A percentile compares a stretch with the other conserved stretches of the same genome.
These are phyloP conservation scores for Diutina neorugosa DNA, from an alignment of 1,139 yeast genomes.

Conservation along the genomic window DNA sequence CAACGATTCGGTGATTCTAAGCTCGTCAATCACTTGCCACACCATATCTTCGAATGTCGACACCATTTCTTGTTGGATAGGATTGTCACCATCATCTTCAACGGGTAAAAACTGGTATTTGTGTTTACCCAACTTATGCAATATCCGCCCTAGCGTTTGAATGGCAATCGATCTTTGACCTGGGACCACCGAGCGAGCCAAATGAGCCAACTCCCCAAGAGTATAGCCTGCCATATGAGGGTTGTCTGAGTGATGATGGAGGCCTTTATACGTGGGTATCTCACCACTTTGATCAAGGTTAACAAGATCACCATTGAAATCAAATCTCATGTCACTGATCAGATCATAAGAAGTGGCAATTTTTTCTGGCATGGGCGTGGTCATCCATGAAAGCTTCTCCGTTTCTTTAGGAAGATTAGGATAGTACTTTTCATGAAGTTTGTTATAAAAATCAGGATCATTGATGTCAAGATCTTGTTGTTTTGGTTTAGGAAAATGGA, in stretches of 20 bases:
- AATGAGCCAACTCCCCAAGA: conserved; percentile 65
- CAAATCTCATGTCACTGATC: conserved; percentile 68
- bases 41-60: conserved; percentile 49
- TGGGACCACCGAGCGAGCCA: conserved; percentile 67
- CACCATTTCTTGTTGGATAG: conserved; percentile 25
- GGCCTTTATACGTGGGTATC: conserved; percentile 50
- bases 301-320: conserved; percentile 70
- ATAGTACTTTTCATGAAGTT: conserved; percentile 73
- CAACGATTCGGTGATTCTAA: conserved; percentile 59
- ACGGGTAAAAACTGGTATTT: conserved; percentile 41
- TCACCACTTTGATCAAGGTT: conserved; percentile 26
- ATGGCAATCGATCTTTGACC: conserved; percentile 83
- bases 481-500: conserved; percentile 55
- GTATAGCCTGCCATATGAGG: conserved; percentile 94
- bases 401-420: conserved; percentile 84
- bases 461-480: conserved; percentile 38
- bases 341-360: conserved; percentile 64
- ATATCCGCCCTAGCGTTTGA: conserved; percentile 74
- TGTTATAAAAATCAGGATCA: conserved; percentile 68
- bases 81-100: conserved; percentile 20
- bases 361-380: conserved; percentile 51
- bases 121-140: conserved; percentile 67
- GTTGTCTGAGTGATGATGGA: conserved; percentile 84
- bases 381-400: conserved; percentile 52
- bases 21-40: conserved; percentile 61